These are phyloP conservation scores for Saussurea involucrata DNA, from an alignment of 129 eudicot genomes.

Conservation along the genomic window DNA sequence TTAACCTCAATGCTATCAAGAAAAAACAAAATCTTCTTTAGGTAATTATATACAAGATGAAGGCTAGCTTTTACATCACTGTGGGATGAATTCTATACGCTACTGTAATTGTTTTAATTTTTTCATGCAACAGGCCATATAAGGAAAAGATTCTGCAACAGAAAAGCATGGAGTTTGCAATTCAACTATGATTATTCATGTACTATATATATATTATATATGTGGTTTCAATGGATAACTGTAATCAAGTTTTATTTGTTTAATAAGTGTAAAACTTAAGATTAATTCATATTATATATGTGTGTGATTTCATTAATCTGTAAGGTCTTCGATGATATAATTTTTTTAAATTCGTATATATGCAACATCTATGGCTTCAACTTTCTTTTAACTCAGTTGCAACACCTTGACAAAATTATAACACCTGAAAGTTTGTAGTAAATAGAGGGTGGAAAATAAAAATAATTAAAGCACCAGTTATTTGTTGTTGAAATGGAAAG, in stretches of 20 bases:
- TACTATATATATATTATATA: too few species aligned
- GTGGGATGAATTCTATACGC: background rate
- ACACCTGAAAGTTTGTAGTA: too few species aligned
- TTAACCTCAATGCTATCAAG: too few species aligned
- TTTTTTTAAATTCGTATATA: background rate
- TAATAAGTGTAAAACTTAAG: background rate
- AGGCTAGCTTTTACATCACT: background rate
- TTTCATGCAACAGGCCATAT: conserved; percentile 4
- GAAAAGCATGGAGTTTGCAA: background rate
- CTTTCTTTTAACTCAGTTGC: background rate
- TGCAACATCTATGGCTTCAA: background rate
- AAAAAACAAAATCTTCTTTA: too few species aligned
- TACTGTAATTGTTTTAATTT: background rate
- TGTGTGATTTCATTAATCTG: background rate
- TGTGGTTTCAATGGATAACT: background rate
- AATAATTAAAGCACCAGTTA: too few species aligned
- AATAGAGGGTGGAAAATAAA: too few species aligned
- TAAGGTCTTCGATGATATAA: background rate
- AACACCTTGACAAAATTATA: background rate
- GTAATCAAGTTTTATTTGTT: background rate
- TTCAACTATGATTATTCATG: background rate
- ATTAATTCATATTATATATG: background rate
- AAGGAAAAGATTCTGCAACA: background rate
- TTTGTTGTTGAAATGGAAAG: too few species aligned
- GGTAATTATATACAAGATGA: too few species aligned